phyloP scores from a whole-genome alignment of 495 filamentous ascomycete genomes.

The Talaromyces borbonicus region DNA sequence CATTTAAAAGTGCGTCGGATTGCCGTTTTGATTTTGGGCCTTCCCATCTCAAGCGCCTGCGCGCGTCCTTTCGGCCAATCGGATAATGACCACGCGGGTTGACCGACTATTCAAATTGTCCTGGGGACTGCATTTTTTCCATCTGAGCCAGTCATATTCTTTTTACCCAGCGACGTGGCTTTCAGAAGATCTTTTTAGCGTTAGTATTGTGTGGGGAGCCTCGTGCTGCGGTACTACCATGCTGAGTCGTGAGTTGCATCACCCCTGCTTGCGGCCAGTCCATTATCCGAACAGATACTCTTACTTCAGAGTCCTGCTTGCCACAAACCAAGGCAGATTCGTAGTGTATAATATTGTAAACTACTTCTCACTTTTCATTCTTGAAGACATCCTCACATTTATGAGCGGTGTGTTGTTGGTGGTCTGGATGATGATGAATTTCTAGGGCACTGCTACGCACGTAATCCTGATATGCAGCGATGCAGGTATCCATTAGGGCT shows the following conservation, averaged over 20 bases:
- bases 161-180: constrained; percentile 1
- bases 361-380: neutral
- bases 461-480: constrained; percentile 4
- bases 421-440: neutral
- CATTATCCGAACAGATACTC: neutral
- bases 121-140: constrained; percentile 3
- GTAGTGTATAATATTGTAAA: neutral
- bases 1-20: neutral
- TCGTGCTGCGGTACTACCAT: constrained; percentile 5
- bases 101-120: constrained; percentile 2
- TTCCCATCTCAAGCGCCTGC: neutral
- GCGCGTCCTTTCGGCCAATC: neutral
- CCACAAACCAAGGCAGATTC: neutral
- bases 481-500: constrained; percentile 7
- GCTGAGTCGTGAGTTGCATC: constrained; percentile 1
- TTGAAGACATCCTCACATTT: neutral
- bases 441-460: neutral
- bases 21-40: constrained; percentile 1
- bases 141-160: neutral
- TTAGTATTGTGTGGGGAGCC: constrained; percentile 5
- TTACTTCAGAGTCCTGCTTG: neutral
- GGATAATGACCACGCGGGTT: neutral
- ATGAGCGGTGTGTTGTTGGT: constrained; percentile 6
- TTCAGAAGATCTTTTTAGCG: constrained; percentile 6
- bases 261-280: constrained; percentile 1